A percentile compares a stretch with the other conserved stretches of the same genome.
Evolutionary conservation across 2,329 filamentous ascomycete genomes (phyloP).

Genomic region (Coleophoma eucalyptorum): DNA sequence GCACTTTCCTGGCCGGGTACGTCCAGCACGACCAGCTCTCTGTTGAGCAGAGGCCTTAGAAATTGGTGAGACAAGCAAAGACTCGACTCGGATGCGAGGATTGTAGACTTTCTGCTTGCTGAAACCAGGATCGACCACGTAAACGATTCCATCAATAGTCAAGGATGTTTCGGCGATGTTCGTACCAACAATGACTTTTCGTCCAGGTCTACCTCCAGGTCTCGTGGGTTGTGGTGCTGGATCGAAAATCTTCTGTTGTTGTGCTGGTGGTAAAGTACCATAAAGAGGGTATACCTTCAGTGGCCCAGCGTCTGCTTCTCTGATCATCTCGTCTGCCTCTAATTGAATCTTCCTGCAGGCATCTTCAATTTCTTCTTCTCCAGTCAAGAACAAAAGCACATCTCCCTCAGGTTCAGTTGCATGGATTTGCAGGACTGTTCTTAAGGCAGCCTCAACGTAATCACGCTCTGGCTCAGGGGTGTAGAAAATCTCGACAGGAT

Average conservation of each 20-base stretch:
- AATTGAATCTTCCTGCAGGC: constrained; percentile 87
- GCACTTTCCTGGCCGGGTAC: constrained; percentile 97
- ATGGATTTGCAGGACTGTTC: constrained; percentile 96
- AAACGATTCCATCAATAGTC: constrained; percentile 98
- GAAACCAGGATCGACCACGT: constrained; percentile 98
- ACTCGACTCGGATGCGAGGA: constrained; percentile 92
- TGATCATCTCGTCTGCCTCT: constrained; percentile 86
- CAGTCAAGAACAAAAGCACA: constrained; percentile 90
- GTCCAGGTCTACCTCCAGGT: constrained; percentile 78
- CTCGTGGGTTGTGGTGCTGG: constrained; percentile 72
- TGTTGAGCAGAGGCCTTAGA: constrained; percentile 97
- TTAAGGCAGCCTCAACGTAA: constrained; percentile 91
- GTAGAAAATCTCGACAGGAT: constrained; percentile 98
- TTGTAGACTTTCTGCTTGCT: constrained; percentile 99
- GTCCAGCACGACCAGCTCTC: constrained; percentile 96
- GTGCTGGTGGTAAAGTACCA: constrained; percentile 83
- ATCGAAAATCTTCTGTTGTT: constrained; percentile 95
- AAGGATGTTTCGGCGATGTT: constrained; percentile 98
- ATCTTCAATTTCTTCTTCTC: constrained; percentile 98
- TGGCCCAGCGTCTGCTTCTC: constrained; percentile 88
- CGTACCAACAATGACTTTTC: constrained; percentile 91
- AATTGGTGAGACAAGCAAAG: constrained; percentile 93
- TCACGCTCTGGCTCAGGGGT: constrained; percentile 94
- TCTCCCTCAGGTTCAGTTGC: constrained; percentile 90
- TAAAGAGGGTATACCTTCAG: constrained; percentile 91